Base-by-base conservation (phyloP, 768 basidiomycete species). In the Coprinopsis cinerea region DNA sequence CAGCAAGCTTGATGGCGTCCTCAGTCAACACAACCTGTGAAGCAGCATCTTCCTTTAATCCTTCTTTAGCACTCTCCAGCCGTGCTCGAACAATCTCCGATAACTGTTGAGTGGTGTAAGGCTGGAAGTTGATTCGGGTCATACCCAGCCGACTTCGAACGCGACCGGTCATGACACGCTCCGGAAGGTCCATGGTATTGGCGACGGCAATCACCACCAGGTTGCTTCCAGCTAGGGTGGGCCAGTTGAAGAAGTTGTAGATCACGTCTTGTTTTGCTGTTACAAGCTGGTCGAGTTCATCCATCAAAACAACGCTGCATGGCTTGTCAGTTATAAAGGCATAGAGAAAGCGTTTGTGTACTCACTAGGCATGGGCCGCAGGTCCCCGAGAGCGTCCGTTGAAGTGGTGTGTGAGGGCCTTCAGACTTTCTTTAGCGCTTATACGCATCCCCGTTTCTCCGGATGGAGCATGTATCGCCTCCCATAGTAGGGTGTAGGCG, bases 241-340 rank as follows among this genome's bases (percentile, higher is more conserved):
- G 96, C 95, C 96, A 99, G 63, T 99, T 98, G 77, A 98, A 98
- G 68, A 99, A 98, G 61, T 97, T 97, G 68, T 99, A 99, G 18
- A 99, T 88, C 9, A 99, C 95, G 51, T 99, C 95, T 64, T 99
- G 95, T 63, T 96, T 96, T 15, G 87, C 74, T 1, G 95, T 98
- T 57, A 98, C 82, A 24, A 99, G 76, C 64, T 98, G 96, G 67
- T 99, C 96, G 3, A 99, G 77, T 67, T 99, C 96, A 64, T 99
- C 95, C 91, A 99, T 98, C 14, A 99, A 73, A 3, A 98, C 93
- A 3, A 98, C 88, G 50, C 93, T 97, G 55, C 28, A 35, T 22
- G 52, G 10, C 42, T 45, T 32, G 20, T 45, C 28, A 48, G 51
- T 13, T 39, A 43, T 22, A 43, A 28, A 28, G n/a, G 47, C 48